Percentiles rank a stretch among this genome's conserved stretches.
These are phyloP conservation scores for Apiospora phragmitis DNA, from an alignment of 2,329 filamentous ascomycete genomes.

Conservation along the genomic window DNA sequence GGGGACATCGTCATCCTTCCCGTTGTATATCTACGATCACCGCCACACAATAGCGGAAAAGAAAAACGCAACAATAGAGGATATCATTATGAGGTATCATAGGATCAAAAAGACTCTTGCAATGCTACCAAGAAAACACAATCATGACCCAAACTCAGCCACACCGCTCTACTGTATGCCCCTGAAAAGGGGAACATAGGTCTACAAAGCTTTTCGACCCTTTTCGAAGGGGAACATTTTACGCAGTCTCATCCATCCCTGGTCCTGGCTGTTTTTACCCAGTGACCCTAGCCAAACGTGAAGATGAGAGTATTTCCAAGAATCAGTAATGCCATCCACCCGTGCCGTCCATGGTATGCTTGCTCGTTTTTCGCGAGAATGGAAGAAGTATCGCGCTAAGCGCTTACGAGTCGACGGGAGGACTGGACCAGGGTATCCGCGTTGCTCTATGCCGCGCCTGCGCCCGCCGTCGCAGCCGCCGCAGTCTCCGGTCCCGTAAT, in stretches of 20 bases:
- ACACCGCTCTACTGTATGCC: background rate
- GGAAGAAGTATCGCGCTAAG: background rate
- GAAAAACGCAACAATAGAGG: background rate
- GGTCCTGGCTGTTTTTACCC: background rate
- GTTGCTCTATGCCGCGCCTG: background rate
- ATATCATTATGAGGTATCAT: constrained; percentile 7
- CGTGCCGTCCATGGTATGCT: background rate
- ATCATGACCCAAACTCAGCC: background rate
- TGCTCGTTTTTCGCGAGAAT: background rate
- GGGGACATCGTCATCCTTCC: background rate
- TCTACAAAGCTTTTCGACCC: background rate
- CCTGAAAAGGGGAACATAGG: background rate
- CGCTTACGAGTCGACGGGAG: background rate
- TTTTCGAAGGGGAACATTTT: background rate
- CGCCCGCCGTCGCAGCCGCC: background rate
- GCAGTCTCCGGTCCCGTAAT: background rate
- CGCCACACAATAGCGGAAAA: too few relatives aligned
- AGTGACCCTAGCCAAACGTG: background rate
- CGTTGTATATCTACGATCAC: background rate
- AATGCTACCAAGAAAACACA: background rate
- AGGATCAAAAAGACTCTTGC: background rate
- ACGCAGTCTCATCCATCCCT: background rate
- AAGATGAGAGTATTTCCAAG: background rate
- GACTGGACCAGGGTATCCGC: background rate
- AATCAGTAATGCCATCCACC: background rate